These are phyloP conservation scores for Tylopilus plumbeoviolaceoides DNA, from an alignment of 768 basidiomycete species.

Conservation along the genomic window DNA sequence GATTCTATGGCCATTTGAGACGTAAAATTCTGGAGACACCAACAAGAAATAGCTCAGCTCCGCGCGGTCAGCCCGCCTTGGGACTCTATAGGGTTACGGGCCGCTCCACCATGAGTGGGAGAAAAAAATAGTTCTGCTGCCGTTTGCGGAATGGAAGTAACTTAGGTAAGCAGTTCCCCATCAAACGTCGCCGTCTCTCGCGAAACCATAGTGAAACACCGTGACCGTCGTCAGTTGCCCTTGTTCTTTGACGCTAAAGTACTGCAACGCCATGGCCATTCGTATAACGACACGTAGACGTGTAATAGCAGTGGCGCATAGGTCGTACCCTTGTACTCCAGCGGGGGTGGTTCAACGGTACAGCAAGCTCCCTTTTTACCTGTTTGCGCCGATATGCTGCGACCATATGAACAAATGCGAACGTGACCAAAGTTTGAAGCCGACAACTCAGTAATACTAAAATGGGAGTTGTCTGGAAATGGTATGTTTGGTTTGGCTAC, in stretches of 20 bases:
- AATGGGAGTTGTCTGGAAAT: slow-evolving; percentile 14
- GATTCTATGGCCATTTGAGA: not conserved
- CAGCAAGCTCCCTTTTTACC: slow-evolving; percentile 1
- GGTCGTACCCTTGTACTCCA: not conserved
- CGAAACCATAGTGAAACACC: not conserved
- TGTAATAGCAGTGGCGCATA: not conserved
- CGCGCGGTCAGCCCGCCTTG: not conserved
- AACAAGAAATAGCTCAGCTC: not conserved
- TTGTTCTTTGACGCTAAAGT: not conserved
- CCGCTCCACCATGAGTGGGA: too few relatives aligned
- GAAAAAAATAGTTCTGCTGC: not conserved
- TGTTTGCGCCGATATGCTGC: not conserved
- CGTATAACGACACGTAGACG: not conserved
- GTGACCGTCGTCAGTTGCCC: too few relatives aligned
- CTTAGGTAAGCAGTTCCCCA: slow-evolving; percentile 14
- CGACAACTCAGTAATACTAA: slow-evolving; percentile 4
- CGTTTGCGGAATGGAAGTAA: not conserved
- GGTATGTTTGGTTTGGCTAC: slow-evolving; percentile 20
- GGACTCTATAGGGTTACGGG: too few relatives aligned
- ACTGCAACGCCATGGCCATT: not conserved
- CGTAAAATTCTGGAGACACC: not conserved
- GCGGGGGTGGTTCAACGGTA: not conserved
- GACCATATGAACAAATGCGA: slow-evolving; percentile 12
- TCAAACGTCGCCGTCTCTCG: slow-evolving; percentile 1
- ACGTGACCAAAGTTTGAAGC: not conserved